Base-by-base conservation (phyloP, 148 eudicot genomes). In the Hydrangea macrophylla region DNA sequence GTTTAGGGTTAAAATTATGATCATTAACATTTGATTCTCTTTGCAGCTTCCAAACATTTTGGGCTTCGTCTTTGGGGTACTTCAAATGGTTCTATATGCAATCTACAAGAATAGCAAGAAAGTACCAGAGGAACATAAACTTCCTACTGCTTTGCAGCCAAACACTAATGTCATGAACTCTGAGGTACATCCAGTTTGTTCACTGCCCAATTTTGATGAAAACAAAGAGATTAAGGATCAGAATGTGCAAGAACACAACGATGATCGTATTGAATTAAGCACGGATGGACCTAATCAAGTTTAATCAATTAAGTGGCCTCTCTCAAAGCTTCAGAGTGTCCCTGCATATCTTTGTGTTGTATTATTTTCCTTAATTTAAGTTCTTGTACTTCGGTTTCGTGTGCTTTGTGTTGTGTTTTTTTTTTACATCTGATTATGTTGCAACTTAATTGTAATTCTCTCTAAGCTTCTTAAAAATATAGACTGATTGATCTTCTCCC, bases 11-110 rank as follows among this genome's bases (percentile, higher is more conserved):
- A n/a, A n/a, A n/a, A n/a, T n/a, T n/a, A n/a, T n/a, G n/a, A n/a
- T n/a, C n/a, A n/a, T n/a, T n/a, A n/a, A n/a, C n/a, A n/a, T n/a
- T n/a, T n/a, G n/a, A n/a, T n/a, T n/a, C n/a, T n/a, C 5, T 51
- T 4, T 22, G 40, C 66, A 74, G 73, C 57, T 74, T 60, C 77
- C 77, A 17, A 74, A 74, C 62, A 31, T 40, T 32, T n/a, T 74
- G 18, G 77, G 77, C 5, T 74, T 74, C 33, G 36, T 18, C 7
- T 74, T 74, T 61, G 72, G 72, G 57, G 30, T 68, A 53, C 15
- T 68, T 8, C 77, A 68, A 74, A 74, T 74, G 77, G 67, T 25
- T 42, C 62, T 74, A 0, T 72, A 58, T 26, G 4, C 39, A 18
- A 5, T 64, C 57, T 67, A 58, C 51, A 68, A 62, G 63, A 30